phyloP scores from a whole-genome alignment of 2,329 filamentous ascomycete species.

The Dactylellina parvicollis region DNA sequence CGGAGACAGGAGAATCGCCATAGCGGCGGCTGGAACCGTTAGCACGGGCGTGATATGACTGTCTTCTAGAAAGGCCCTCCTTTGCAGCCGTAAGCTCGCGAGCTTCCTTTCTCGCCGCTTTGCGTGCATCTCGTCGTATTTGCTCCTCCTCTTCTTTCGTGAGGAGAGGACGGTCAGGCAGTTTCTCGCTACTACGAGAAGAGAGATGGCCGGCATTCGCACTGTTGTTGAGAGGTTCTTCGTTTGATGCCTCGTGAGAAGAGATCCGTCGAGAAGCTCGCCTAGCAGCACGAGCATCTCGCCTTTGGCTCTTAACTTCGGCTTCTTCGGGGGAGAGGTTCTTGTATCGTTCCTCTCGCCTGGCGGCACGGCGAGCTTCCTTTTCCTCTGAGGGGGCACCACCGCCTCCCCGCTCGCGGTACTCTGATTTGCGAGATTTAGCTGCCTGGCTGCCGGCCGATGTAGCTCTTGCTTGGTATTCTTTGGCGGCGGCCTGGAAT shows the following conservation, averaged over 20 bases:
- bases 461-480: conserved; percentile 47
- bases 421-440: conserved; percentile 51
- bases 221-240: conserved; percentile 38
- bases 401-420: conserved; percentile 37
- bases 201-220: conserved; percentile 34
- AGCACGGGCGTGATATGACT: conserved; percentile 20
- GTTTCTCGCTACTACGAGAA: conserved; percentile 45
- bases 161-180: conserved; percentile 43
- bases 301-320: conserved; percentile 41
- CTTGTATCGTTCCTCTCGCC: conserved; percentile 49
- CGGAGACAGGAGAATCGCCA: conserved; percentile 37
- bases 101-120: conserved; percentile 40
- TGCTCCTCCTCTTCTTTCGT: conserved; percentile 53
- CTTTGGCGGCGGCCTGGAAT: conserved; percentile 43
- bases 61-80: conserved; percentile 25
- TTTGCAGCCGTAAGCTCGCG: conserved; percentile 41
- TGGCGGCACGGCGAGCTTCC: conserved; percentile 46
- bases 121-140: conserved; percentile 43
- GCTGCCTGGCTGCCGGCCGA: conserved; percentile 46
- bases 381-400: conserved; percentile 41
- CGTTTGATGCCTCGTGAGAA: conserved; percentile 40
- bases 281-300: conserved; percentile 40
- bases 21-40: conserved; percentile 38
- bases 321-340: conserved; percentile 48
- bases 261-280: conserved; percentile 50